These are phyloP conservation scores for Lenwebbia sp. DNA, from an alignment of 345 rosid species.

Conservation along the genomic window DNA sequence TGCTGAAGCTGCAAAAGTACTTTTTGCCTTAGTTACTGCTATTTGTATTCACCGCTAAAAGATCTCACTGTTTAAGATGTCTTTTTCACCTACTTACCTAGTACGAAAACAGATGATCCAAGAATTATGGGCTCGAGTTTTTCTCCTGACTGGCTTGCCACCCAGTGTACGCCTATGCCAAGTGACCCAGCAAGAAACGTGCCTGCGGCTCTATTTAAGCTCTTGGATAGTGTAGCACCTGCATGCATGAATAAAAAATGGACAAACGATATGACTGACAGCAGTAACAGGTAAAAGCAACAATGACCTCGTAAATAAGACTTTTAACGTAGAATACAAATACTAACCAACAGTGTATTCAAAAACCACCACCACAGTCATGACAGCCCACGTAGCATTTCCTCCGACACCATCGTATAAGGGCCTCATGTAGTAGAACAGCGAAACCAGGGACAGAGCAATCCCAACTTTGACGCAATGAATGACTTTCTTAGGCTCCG, in stretches of 20 bases:
- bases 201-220: slow-evolving; percentile 49
- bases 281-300: background rate
- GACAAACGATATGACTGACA: background rate
- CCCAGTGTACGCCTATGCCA: slow-evolving; percentile 52
- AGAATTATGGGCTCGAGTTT: slow-evolving; percentile 36
- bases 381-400: slow-evolving; percentile 69
- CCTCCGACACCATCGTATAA: slow-evolving; percentile 54
- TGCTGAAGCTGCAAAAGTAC: slow-evolving; percentile 36
- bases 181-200: slow-evolving; percentile 60
- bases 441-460: slow-evolving; percentile 52
- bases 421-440: slow-evolving; percentile 66
- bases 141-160: slow-evolving; percentile 44
- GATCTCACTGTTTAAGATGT: background rate
- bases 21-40: background rate
- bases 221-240: slow-evolving; percentile 58
- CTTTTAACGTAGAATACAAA: background rate
- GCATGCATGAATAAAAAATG: background rate
- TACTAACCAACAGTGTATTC: slow-evolving; percentile 50
- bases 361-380: slow-evolving; percentile 75
- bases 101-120: slow-evolving; percentile 42
- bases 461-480: slow-evolving; percentile 66
- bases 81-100: slow-evolving; percentile 21
- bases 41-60: background rate
- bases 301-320: background rate
- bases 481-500: slow-evolving; percentile 53